Conservation (phyloP, 2,329 filamentous ascomycete species). For the Aspergillus udagawae region DNA sequence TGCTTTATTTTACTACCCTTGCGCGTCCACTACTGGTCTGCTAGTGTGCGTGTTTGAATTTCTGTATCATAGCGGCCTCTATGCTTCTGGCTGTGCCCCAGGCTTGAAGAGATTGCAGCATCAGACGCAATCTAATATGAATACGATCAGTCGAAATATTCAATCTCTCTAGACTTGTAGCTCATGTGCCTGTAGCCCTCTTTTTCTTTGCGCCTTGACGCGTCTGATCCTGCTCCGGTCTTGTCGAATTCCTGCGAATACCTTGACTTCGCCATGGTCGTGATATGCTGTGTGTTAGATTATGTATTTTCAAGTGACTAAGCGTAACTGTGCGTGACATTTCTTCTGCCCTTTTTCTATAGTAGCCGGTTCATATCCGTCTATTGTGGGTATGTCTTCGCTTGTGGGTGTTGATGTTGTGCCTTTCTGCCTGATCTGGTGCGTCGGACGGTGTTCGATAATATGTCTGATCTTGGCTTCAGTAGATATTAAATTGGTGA, state of each 20-base stretch:
- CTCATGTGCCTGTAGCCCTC: not conserved
- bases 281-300: not conserved
- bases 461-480: not conserved
- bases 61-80: conserved; percentile 43
- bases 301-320: not conserved
- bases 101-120: conserved; percentile 27
- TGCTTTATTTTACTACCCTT: conserved; percentile 33
- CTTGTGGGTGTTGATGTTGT: not conserved
- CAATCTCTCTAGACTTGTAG: conserved; percentile 1
- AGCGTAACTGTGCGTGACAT: not conserved
- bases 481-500: not conserved
- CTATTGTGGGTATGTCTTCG: not conserved
- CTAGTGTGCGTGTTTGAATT: conserved; percentile 37
- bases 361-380: not conserved
- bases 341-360: not conserved
- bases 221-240: not conserved
- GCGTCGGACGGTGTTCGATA: not conserved
- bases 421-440: not conserved
- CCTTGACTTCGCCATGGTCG: not conserved
- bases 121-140: conserved; percentile 32
- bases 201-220: not conserved
- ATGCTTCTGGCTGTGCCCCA: conserved; percentile 33
- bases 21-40: conserved; percentile 37
- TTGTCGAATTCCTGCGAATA: not conserved
- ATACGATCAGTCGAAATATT: conserved; percentile 29